phyloP scores from a whole-genome alignment of 257 asterid genomes.

The Paulownia fortunei region DNA sequence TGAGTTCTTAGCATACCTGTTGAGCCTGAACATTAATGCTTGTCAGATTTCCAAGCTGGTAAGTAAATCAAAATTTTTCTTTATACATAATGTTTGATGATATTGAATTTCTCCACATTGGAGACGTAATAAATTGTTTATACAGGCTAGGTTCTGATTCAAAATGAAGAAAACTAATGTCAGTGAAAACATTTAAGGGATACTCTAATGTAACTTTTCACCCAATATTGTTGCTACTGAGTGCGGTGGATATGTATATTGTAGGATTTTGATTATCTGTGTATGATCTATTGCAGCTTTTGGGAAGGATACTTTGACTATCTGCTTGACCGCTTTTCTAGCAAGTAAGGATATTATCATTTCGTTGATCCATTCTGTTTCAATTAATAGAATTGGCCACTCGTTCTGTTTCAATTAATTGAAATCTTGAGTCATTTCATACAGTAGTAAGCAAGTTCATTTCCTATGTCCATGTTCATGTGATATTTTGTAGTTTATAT shows the following conservation, averaged over 20 bases:
- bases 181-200: neutral
- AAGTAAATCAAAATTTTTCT: neutral
- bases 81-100: constrained; percentile 3
- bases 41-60: neutral
- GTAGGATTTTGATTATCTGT: constrained; percentile 21
- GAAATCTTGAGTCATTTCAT: neutral
- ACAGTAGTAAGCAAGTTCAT: constrained; percentile 1
- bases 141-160: constrained; percentile 14
- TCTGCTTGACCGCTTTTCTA: constrained; percentile 84
- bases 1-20: constrained; percentile 19
- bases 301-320: constrained; percentile 95
- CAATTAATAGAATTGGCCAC: constrained; percentile 8
- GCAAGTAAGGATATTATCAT: constrained; percentile 60
- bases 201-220: constrained; percentile 7
- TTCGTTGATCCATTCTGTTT: constrained; percentile 20
- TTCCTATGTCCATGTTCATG: neutral
- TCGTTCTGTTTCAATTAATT: neutral
- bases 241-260: neutral
- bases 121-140: neutral
- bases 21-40: constrained; percentile 18
- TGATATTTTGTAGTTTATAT: constrained; percentile 1
- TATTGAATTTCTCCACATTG: neutral
- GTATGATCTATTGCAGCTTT: constrained; percentile 61
- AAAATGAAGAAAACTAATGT: neutral
- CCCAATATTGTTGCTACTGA: neutral